These are phyloP conservation scores for Chrysosporium queenslandicum DNA, from an alignment of 2,329 filamentous ascomycete genomes.

Conservation along the genomic window DNA sequence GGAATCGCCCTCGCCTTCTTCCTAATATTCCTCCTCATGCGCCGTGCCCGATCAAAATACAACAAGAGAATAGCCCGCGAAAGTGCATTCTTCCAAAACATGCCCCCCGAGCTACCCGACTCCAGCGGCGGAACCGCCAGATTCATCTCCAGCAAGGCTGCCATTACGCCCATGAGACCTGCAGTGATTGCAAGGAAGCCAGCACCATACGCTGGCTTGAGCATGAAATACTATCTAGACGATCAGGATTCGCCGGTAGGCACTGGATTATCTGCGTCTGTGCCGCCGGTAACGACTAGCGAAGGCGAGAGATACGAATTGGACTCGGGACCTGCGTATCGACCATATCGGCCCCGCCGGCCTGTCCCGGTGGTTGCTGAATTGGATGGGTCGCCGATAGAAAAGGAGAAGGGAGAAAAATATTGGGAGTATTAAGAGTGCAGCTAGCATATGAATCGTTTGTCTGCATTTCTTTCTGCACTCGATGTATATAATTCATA, in stretches of 20 bases:
- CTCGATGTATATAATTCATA: background rate
- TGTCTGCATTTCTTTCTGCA: background rate
- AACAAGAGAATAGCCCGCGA: background rate
- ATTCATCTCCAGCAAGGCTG: background rate
- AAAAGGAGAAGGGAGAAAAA: background rate
- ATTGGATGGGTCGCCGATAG: background rate
- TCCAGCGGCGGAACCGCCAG: background rate
- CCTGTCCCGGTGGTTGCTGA: background rate
- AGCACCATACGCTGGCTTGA: background rate
- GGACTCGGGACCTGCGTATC: background rate
- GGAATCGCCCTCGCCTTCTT: background rate
- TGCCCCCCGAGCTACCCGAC: conserved; percentile 4
- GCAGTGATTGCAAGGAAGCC: background rate
- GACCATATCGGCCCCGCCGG: background rate
- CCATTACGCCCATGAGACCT: background rate
- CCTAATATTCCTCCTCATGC: conserved; percentile 5
- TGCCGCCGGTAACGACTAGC: background rate
- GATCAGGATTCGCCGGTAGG: background rate
- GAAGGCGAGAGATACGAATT: background rate
- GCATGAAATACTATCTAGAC: background rate
- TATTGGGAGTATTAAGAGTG: background rate
- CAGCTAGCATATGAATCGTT: no score
- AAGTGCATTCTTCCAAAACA: background rate
- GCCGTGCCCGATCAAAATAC: background rate
- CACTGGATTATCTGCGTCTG: background rate